These are phyloP conservation scores for Gossypium laxum DNA, from an alignment of 441 rosid genomes.

Conservation along the genomic window DNA sequence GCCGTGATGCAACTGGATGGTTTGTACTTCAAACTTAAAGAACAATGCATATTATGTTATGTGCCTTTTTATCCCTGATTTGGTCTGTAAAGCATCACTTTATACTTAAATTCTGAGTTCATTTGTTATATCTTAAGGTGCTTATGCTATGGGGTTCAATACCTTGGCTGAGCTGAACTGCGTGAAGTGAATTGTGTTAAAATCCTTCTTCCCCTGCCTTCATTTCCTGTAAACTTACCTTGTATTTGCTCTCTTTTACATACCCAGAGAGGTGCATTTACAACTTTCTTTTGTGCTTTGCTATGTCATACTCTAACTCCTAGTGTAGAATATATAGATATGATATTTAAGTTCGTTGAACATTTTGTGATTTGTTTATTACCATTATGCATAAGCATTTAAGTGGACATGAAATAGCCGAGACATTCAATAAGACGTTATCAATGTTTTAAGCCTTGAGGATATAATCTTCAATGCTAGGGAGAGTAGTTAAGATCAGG, in stretches of 20 bases:
- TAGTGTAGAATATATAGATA: not conserved
- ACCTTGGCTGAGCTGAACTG: not conserved
- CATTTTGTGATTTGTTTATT: not conserved
- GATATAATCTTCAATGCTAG: not conserved
- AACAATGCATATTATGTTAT: not conserved
- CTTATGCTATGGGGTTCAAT: not conserved
- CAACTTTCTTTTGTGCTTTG: slow-evolving; percentile 7
- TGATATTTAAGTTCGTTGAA: not conserved
- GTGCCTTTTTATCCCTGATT: not conserved
- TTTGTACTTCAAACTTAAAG: slow-evolving; percentile 24
- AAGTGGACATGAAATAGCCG: not conserved
- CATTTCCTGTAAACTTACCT: not conserved
- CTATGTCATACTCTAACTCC: not conserved
- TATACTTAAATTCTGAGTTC: not conserved
- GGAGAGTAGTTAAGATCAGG: not conserved
- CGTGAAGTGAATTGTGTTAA: not conserved
- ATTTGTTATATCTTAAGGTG: not conserved
- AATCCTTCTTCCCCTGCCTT: not conserved
- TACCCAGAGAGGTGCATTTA: not conserved
- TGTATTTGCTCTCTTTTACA: not conserved
- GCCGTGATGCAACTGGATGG: slow-evolving; percentile 61
- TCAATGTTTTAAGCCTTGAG: not conserved
- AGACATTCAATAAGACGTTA: not conserved
- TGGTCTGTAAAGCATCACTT: not conserved
- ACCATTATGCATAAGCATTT: not conserved